Base-by-base conservation (phyloP, 2,329 filamentous ascomycete genomes). In the Paecilomyces dactylethromorphus region DNA sequence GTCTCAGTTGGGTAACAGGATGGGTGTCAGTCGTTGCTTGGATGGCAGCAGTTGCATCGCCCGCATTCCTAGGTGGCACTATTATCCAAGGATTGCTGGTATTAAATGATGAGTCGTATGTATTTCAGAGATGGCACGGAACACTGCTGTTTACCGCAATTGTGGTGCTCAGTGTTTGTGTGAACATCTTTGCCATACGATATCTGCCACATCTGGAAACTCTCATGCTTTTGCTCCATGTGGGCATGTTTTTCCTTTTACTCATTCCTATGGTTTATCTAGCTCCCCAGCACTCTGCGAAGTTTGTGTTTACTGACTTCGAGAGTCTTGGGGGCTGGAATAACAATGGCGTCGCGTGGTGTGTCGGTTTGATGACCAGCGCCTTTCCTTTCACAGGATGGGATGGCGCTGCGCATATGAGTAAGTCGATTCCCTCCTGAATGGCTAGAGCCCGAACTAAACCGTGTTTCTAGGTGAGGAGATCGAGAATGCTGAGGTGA, bases 11-110 rank as follows among this genome's bases (percentile, higher is more conserved):
- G 21, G 32, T 29, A 39, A 12, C 53, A 75, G 74, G 74, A 13
- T 79, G 77, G 77, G 72, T 78, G 31, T 73, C 70, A 54, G 73
- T 73, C 22, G 72, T 76, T 45, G 76, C 74, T 18, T 81, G 78
- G 78, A 77, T 80, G 59, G 74, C 72, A 55, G 74, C 76, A 18
- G 74, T 78, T 24, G 76, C 77, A 6, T 71, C 74, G 3, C 76
- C 76, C 54, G 74, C 73, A 12, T 78, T 77, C 65, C 71, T 79
- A 15, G 76, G 75, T 6, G 78, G 75, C 2, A 75, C 71, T 3
- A 75, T 78, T 49, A 76, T 81, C 2, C 78, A 81, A 63, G 78
- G 76, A 0, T 61, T 81, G 3, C 70, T 79, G 12, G 71, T 77
- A 21, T 65, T 81, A 32, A 79, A 79, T 59, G 65, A 78, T 54